Conservation (phyloP, 106 monocot species). For the Acanthochlamys bracteata region DNA sequence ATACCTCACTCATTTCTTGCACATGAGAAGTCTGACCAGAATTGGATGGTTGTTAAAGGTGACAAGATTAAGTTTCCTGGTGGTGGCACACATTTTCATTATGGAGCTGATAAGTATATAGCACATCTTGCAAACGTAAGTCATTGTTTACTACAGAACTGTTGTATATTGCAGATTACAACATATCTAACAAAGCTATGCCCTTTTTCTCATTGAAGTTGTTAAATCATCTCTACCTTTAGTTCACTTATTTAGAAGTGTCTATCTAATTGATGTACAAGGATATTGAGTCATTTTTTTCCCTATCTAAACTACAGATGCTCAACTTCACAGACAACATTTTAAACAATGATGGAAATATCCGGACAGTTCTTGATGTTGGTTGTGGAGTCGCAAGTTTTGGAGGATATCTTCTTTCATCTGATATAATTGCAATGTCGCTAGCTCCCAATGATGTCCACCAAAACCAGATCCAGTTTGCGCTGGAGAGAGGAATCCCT, state of each 20-base stretch:
- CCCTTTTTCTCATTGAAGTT: background rate
- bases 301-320: slow-evolving; percentile 35
- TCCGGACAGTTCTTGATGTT: slow-evolving; percentile 72
- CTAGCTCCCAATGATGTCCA: slow-evolving; percentile 90
- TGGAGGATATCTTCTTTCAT: slow-evolving; percentile 71
- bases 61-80: slow-evolving; percentile 85
- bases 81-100: slow-evolving; percentile 79
- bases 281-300: background rate
- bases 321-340: slow-evolving; percentile 57
- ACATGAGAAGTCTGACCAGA: slow-evolving; percentile 73
- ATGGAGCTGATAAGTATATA: slow-evolving; percentile 77
- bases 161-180: too few relatives aligned
- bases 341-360: slow-evolving; percentile 66
- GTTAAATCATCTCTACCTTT: too few relatives aligned
- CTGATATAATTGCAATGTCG: slow-evolving; percentile 74
- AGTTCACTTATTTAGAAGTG: background rate
- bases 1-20: slow-evolving; percentile 78
- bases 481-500: slow-evolving; percentile 86
- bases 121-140: slow-evolving; percentile 53
- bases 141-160: background rate
- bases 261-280: background rate
- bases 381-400: slow-evolving; percentile 94
- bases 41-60: slow-evolving; percentile 82
- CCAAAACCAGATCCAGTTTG: slow-evolving; percentile 95
- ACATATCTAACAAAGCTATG: background rate